These are phyloP conservation scores for Ustilago hordei DNA, from an alignment of 1,284 basidiomycete species.

Conservation along the genomic window DNA sequence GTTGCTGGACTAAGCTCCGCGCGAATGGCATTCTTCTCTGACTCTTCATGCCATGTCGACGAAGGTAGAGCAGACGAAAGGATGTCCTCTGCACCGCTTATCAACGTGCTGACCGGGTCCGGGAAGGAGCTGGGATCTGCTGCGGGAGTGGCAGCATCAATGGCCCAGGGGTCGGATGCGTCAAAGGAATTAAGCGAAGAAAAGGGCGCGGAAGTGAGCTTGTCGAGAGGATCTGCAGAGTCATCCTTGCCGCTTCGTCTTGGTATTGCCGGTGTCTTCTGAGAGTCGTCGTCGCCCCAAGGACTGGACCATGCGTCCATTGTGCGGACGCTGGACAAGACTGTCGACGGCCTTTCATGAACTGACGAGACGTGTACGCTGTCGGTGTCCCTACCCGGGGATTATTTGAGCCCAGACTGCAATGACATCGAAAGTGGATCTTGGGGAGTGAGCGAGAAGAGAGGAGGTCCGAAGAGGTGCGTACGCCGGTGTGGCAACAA, in stretches of 20 bases:
- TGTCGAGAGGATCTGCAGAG: background rate
- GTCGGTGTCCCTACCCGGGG: background rate
- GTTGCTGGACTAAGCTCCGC: background rate
- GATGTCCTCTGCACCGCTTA: background rate
- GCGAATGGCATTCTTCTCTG: background rate
- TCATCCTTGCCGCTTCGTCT: background rate
- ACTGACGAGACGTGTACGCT: background rate
- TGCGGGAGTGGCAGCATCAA: conserved; percentile 9
- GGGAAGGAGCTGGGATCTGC: conserved; percentile 1
- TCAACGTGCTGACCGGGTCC: background rate
- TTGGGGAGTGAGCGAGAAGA: background rate
- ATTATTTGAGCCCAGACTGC: background rate
- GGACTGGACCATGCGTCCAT: conserved; percentile 55
- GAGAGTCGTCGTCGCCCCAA: conserved; percentile 34
- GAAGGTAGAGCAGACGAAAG: background rate
- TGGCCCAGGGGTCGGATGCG: conserved; percentile 42
- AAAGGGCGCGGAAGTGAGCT: conserved; percentile 1
- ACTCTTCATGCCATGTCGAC: background rate
- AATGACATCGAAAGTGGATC: background rate
- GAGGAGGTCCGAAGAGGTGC: background rate
- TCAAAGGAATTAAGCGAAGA: conserved; percentile 30
- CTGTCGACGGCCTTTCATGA: background rate
- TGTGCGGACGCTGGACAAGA: background rate
- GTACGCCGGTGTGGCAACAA: background rate
- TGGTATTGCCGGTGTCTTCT: background rate